Evolutionary conservation across 345 rosid species (phyloP), one percentile per base, ranked within the genome.

Genomic region (Bruguiera sexangula): DNA sequence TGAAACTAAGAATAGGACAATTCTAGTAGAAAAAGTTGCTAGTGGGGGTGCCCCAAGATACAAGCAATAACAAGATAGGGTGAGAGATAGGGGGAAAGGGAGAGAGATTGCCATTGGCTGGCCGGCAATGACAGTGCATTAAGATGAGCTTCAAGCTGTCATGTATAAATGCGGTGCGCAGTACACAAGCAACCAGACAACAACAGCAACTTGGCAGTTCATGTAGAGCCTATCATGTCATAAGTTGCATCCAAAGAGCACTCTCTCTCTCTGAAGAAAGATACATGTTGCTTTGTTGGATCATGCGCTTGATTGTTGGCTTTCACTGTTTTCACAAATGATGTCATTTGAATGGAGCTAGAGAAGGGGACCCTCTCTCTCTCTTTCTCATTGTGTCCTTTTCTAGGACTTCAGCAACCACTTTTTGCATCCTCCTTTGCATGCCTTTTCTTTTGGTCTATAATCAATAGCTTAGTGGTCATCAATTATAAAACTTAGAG

Each of bases 281-380:
- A 8, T 9, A 1, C 43, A 37, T 8, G 43, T 8, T 32, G 43
- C 43, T 37, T 2, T 8, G 11, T 80, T 68, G 76, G 83, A 76
- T 77, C 78, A 62, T 70, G 76, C 15, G 83, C 79, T 22, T 50
- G 74, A 69, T 59, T 39, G 58, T 73, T 80, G 74, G 71, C 69
- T 76, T 73, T 80, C 83, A 80, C 72, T 53, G 66, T 73, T 60
- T 67, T 7, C 19, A 30, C 60, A 62, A 3, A 61, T 1, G 54
- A 67, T 43, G 53, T 0, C 36, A 32, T 32, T 32, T 32, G 36
- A 32, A 32, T 39, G 68, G n/a, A 48, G 36, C 36, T 6, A 32
- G 51, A 5, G 31, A 26, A 29, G 31, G 20, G 13, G 31, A 16
- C 31, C 1, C 15, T 39, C 48, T 10, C 16, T 32, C 36, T 32